These are phyloP conservation scores for Batkoa obscura DNA, from an alignment of 371 early-diverging fungal genomes.

Conservation along the genomic window DNA sequence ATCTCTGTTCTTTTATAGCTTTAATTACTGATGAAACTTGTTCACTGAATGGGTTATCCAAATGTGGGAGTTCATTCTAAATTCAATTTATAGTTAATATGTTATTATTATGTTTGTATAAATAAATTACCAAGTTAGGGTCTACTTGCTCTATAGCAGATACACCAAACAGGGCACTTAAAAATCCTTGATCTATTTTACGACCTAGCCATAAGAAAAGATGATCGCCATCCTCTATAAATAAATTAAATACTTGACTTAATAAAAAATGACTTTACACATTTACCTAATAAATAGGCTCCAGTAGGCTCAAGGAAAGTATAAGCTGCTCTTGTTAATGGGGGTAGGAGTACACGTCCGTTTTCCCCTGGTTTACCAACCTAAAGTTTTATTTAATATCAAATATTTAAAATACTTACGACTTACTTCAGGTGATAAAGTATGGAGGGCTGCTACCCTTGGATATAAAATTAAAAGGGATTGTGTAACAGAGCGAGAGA, in stretches of 20 bases:
- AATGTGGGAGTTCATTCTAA: conserved; percentile 32
- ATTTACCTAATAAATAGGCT: conserved; percentile 12
- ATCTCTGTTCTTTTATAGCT: conserved; percentile 32
- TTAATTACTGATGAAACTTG: conserved; percentile 39
- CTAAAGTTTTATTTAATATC: conserved; percentile 8
- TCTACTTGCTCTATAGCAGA: conserved; percentile 50
- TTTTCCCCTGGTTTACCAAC: conserved; percentile 16
- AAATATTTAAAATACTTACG: conserved; percentile 26
- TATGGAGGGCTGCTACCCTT: conserved; percentile 47
- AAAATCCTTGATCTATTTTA: conserved; percentile 28
- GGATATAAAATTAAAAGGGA: conserved; percentile 70
- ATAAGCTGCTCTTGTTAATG: conserved; percentile 51
- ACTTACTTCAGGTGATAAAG: conserved; percentile 30
- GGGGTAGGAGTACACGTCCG: conserved; percentile 33
- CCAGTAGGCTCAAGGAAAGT: conserved; percentile 41
- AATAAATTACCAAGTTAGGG: conserved; percentile 28
- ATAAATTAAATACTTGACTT: not conserved
- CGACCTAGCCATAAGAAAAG: conserved; percentile 80
- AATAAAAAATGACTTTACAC: conserved; percentile 13
- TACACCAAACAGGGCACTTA: conserved; percentile 59
- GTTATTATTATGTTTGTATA: not conserved
- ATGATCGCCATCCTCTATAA: conserved; percentile 51
- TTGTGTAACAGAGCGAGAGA: conserved; percentile 42
- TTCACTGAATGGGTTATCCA: conserved; percentile 23
- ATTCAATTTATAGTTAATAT: not conserved